Evolutionary conservation across 805 yeast species (phyloP).

Genomic region (Nematodospora valgi): DNA sequence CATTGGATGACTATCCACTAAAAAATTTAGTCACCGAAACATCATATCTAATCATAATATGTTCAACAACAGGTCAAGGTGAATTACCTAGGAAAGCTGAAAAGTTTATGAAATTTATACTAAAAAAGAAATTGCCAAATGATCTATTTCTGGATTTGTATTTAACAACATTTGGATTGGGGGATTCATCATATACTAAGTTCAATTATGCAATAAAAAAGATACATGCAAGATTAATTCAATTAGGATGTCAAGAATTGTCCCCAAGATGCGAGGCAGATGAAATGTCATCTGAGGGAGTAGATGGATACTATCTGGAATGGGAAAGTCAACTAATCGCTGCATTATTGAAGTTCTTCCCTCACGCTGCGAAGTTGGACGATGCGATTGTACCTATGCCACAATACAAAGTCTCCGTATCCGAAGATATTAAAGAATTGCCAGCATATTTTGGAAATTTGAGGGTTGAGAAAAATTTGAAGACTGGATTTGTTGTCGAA

Average conservation of each 20-base stretch:
- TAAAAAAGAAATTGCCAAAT: constrained; percentile 58
- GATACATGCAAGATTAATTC: constrained; percentile 70
- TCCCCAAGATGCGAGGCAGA: constrained; percentile 83
- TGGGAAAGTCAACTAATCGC: constrained; percentile 58
- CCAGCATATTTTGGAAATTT: constrained; percentile 10
- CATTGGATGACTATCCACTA: constrained; percentile 61
- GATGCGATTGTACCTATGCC: constrained; percentile 27
- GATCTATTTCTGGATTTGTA: constrained; percentile 59
- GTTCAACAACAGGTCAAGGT: constrained; percentile 96
- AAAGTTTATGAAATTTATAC: constrained; percentile 71
- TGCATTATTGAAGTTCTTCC: constrained; percentile 19
- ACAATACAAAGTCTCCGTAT: constrained; percentile 15
- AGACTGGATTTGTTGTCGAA: constrained; percentile 42
- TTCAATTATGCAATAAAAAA: constrained; percentile 87
- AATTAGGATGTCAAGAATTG: constrained; percentile 77
- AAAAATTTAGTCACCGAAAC: constrained; percentile 49
- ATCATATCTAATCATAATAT: constrained; percentile 50
- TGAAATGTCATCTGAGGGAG: constrained; percentile 75
- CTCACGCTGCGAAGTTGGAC: constrained; percentile 19
- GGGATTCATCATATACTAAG: constrained; percentile 88
- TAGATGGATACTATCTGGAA: constrained; percentile 72
- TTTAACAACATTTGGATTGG: constrained; percentile 81
- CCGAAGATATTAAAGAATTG: constrained; percentile 19
- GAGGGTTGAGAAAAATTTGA: constrained; percentile 9
- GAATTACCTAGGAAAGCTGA: constrained; percentile 78